Evolutionary conservation across 306 rosid species (phyloP), one percentile per base, ranked within the genome.

Genomic region (Gillenia trifoliata): DNA sequence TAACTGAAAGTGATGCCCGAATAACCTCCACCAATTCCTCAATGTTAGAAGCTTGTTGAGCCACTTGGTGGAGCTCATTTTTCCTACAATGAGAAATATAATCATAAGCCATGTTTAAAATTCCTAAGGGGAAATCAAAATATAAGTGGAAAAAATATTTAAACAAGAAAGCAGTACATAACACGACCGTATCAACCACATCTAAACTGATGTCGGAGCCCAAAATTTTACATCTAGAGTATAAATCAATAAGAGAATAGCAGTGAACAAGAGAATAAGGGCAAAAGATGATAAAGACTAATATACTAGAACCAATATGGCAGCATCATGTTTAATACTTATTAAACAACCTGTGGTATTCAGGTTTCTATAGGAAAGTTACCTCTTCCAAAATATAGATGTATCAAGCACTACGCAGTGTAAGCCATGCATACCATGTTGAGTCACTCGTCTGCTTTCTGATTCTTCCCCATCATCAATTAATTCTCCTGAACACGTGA

Each of bases 31-130:
- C 83, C 81, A 93, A 79, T 83, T 91, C 97, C 71, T 88, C 92
- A 70, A 91, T 87, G 81, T 84, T 93, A 79, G 97, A 93, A 79
- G 98, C 98, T 82, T 93, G 98, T 80, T 89, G 98, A 73, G 98
- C 98, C 77, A 93, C 92, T 72, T 89, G 98, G 85, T 93, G 92
- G 71, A 93, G 94, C 81, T 91, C 98, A 84, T 84, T 83, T 87
- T 90, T 93, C 89, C 98, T 93, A 77, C 69, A 82, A 61, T 68
- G 74, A 83, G 70, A 61, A 70, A 74, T 83, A 76, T 68, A 13
- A 31, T 29, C 28, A 61, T 28, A 30, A 57, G 49, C 30, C 36
- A 61, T 15, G 63, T 41, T 16, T 33, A 29, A 28, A 55, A 22
- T 40, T n/a, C 7, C 4, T 1, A 59, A 33, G 28, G 28, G 61